Evolutionary conservation across 1,284 basidiomycete genomes (phyloP).

Genomic region (Pyrrhoderma noxium): DNA sequence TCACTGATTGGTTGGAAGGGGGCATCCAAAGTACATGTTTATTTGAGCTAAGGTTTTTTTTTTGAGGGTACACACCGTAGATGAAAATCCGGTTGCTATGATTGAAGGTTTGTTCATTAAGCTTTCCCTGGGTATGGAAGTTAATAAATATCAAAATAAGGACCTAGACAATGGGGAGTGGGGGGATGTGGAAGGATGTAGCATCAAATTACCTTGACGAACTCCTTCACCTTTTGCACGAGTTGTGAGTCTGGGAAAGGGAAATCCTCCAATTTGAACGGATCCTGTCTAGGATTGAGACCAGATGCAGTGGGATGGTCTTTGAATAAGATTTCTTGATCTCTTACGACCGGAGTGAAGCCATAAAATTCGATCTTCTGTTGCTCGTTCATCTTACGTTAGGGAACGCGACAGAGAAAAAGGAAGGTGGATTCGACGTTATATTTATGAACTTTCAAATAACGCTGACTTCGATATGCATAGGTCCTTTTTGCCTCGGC

Average conservation of each 20-base stretch:
- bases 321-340: conserved; percentile 43
- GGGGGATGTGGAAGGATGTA: too few relatives aligned
- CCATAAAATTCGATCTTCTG: conserved; percentile 34
- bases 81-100: conserved; percentile 46
- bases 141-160: neutral
- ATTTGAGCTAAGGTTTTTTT: too few relatives aligned
- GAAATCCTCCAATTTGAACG: conserved; percentile 35
- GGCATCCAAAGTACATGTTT: neutral
- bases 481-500: too few relatives aligned
- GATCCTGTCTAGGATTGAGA: conserved; percentile 39
- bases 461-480: too few relatives aligned
- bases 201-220: conserved; percentile 36
- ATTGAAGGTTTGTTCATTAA: conserved; percentile 43
- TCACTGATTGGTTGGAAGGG: neutral
- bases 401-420: too few relatives aligned
- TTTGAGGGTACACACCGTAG: conserved; percentile 36
- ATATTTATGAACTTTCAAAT: too few relatives aligned
- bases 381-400: neutral
- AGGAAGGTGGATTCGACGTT: too few relatives aligned
- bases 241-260: conserved; percentile 39
- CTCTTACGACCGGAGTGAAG: conserved; percentile 41
- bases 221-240: conserved; percentile 34
- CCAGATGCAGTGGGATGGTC: conserved; percentile 41
- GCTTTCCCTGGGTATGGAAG: conserved; percentile 32
- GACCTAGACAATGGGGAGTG: neutral